Evolutionary conservation across 371 early-diverging fungal genomes (phyloP), one percentile per base, ranked within the genome.

Genomic region (Mucor saturninus): DNA sequence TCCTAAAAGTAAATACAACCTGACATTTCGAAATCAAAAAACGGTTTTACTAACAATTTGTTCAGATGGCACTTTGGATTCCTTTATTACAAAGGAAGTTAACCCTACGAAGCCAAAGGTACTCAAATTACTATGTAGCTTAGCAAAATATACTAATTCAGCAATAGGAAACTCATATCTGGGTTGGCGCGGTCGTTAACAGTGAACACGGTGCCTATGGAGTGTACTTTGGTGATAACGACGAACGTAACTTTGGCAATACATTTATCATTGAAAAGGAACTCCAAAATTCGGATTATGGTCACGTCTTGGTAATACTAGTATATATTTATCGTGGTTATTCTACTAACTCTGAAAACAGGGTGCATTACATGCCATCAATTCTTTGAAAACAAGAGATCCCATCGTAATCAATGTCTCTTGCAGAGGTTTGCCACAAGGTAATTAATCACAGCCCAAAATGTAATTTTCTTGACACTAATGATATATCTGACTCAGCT

Each of bases 151-250:
- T 42, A 14, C 3, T 14, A 42, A 10, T n/a, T 42, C 13, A 39
- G 43, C 3, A 42, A 42, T 42, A 42, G 43, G 43, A 42, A 42
- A 45, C 53, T 14, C 56, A 60, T 15, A 31, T 68, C 8, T 68
- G 68, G 68, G 38, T 68, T 38, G 68, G 68, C 45, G 68, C 60
- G 26, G 49, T 38, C 45, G 32, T 43, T n/a, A 32, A 56, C 6
- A 31, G 60, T 35, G 50, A 55, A 0, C 46, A 45, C 29, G 68
- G 68, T 43, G 56, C 57, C 11, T 66, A 48, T 53, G 26, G 40
- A 35, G n/a, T 61, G 28, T 66, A 56, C 37, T 61, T 52, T 39
- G 67, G 67, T 13, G 46, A 55, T 30, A 30, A 61, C 5, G 67
- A 66, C n/a, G 15, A 56, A 21, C 61, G 61, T 2, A 66, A 61